Conservation (phyloP, 2,329 filamentous ascomycete species). For the Hypocreales sp. region DNA sequence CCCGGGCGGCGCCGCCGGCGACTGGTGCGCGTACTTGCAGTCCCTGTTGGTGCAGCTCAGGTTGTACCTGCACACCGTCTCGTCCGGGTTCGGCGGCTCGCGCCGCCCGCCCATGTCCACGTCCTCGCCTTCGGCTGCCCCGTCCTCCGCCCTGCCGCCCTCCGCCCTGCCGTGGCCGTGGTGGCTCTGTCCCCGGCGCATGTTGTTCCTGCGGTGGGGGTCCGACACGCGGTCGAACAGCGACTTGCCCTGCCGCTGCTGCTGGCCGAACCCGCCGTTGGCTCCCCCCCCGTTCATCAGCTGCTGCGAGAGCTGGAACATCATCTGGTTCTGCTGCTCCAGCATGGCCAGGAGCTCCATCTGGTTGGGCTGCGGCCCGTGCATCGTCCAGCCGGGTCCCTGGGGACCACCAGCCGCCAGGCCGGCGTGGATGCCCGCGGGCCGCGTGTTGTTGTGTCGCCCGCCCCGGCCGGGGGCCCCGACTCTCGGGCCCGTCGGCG, state of each 20-base stretch:
- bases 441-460: slow-evolving; percentile 34
- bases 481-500: slow-evolving; percentile 56
- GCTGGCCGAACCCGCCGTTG: slow-evolving; percentile 22
- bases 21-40: slow-evolving; percentile 90
- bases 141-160: slow-evolving; percentile 17
- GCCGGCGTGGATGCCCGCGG: slow-evolving; percentile 33
- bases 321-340: slow-evolving; percentile 77
- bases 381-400: slow-evolving; percentile 31
- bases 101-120: slow-evolving; percentile 44
- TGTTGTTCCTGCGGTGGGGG: slow-evolving; percentile 27
- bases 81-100: slow-evolving; percentile 40
- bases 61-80: slow-evolving; percentile 79
- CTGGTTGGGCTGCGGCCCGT: slow-evolving; percentile 30
- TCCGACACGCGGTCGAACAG: slow-evolving; percentile 60
- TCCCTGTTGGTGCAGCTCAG: slow-evolving; percentile 74
- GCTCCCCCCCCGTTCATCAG: slow-evolving; percentile 37
- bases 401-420: slow-evolving; percentile 21
- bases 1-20: slow-evolving; percentile 70
- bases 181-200: slow-evolving; percentile 31
- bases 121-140: slow-evolving; percentile 34
- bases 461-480: slow-evolving; percentile 31
- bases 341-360: slow-evolving; percentile 57
- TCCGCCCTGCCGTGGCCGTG: slow-evolving; percentile 18
- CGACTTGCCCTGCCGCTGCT: slow-evolving; percentile 36
- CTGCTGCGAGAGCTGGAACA: slow-evolving; percentile 57